Conservation (phyloP, 805 yeast species). For the Candida khao-thaluensis region DNA sequence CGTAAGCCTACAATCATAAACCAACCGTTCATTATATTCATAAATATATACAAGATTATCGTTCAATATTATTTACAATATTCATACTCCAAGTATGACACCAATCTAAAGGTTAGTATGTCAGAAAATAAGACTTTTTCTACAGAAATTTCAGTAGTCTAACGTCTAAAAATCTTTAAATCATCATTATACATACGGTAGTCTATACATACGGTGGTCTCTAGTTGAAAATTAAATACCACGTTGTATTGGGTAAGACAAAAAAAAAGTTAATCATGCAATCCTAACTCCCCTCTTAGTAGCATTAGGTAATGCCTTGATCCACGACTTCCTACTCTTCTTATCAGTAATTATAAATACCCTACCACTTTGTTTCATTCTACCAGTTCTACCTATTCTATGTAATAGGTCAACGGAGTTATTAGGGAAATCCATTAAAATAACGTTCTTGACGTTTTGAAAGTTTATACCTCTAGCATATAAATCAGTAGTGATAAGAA, state of each 20-base stretch:
- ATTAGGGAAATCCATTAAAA: conserved; percentile 82
- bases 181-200: conserved; percentile 13
- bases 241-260: too few relatives aligned
- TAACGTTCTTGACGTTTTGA: conserved; percentile 73
- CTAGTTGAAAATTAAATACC: background rate
- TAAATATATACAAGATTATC: background rate
- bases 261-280: conserved; percentile 10
- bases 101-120: conserved; percentile 10
- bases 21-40: too few relatives aligned
- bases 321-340: conserved; percentile 70
- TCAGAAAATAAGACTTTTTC: conserved; percentile 15
- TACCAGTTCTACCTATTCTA: conserved; percentile 90
- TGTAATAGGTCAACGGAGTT: conserved; percentile 85
- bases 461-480: conserved; percentile 90
- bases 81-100: too few relatives aligned
- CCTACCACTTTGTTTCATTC: conserved; percentile 87
- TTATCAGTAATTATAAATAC: conserved; percentile 77
- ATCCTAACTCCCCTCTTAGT: conserved; percentile 27
- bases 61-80: conserved; percentile 3
- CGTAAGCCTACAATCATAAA: too few relatives aligned
- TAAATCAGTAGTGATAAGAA: conserved; percentile 84
- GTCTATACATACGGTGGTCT: background rate
- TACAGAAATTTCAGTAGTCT: conserved; percentile 19
- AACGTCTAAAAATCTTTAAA: conserved; percentile 16
- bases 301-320: conserved; percentile 73